Percentiles rank a stretch among this genome's conserved stretches.
phyloP scores from a whole-genome alignment of 352 stramenopile species.

The Phytophthora agathidicida region DNA sequence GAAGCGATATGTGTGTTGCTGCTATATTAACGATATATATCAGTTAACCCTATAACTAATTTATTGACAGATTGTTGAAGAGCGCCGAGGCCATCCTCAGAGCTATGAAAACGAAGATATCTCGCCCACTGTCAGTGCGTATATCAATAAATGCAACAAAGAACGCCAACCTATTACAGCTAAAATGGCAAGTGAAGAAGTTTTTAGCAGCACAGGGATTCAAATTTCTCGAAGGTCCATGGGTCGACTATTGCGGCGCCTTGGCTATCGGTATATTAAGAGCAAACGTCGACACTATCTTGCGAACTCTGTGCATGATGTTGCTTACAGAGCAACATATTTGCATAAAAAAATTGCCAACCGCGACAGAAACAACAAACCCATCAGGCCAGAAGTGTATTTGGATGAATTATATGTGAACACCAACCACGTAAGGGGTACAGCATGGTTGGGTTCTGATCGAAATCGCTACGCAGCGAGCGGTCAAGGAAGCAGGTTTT shows the following conservation, averaged over 20 bases:
- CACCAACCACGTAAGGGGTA: background rate
- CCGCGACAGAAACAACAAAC: background rate
- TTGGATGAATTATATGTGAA: conserved; percentile 9
- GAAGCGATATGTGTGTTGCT: background rate
- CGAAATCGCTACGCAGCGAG: conserved; percentile 1
- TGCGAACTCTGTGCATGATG: background rate
- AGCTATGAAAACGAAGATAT: conserved; percentile 3
- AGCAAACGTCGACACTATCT: no score
- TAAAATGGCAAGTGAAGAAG: conserved; percentile 6
- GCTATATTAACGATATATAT: conserved; percentile 5
- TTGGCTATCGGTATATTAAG: no score
- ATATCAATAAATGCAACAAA: conserved; percentile 4
- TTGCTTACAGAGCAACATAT: background rate
- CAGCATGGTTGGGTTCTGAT: background rate
- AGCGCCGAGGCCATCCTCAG: background rate
- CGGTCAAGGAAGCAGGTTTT: background rate
- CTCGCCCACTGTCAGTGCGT: no score
- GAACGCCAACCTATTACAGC: conserved; percentile 2
- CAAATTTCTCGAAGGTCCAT: background rate
- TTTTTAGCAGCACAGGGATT: background rate
- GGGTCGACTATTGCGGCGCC: background rate
- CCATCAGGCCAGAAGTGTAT: background rate
- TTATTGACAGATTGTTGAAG: background rate
- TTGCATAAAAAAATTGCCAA: background rate
- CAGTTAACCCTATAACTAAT: conserved; percentile 7